A percentile compares a stretch with the other conserved stretches of the same genome.
phyloP scores from a whole-genome alignment of 2,329 filamentous ascomycete species.

The Fonsecaea pugnacius region DNA sequence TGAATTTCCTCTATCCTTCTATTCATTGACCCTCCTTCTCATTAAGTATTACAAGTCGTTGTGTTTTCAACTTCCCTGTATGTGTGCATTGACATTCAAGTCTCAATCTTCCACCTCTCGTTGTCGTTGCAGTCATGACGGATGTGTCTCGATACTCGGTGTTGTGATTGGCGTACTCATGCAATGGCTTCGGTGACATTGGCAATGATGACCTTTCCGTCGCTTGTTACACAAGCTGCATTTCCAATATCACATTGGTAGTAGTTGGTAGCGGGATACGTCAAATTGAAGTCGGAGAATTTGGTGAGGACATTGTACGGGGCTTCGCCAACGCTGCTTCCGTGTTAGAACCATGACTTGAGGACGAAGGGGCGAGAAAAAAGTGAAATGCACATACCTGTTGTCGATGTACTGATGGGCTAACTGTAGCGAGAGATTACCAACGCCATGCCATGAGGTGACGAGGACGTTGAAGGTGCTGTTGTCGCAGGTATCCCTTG shows the following conservation, averaged over 20 bases:
- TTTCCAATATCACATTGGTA: conserved; percentile 32
- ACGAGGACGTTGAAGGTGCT: conserved; percentile 29
- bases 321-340: conserved; percentile 26
- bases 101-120: not conserved
- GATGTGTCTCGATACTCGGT: not conserved
- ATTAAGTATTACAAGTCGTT: not conserved
- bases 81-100: not conserved
- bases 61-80: not conserved
- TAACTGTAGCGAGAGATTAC: conserved; percentile 31
- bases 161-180: conserved; percentile 10
- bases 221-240: conserved; percentile 28
- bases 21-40: not conserved
- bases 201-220: conserved; percentile 29
- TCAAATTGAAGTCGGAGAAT: conserved; percentile 30
- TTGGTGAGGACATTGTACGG: conserved; percentile 36
- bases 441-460: conserved; percentile 31
- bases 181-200: conserved; percentile 28
- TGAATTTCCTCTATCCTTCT: not conserved
- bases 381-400: conserved; percentile 18
- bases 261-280: conserved; percentile 26
- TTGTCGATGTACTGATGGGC: conserved; percentile 34
- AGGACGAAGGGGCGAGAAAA: not conserved
- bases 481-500: conserved; percentile 28
- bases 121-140: not conserved
- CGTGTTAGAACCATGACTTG: conserved; percentile 1